Evolutionary conservation across 345 rosid genomes (phyloP).

Genomic region (Gynandropsis gynandra): DNA sequence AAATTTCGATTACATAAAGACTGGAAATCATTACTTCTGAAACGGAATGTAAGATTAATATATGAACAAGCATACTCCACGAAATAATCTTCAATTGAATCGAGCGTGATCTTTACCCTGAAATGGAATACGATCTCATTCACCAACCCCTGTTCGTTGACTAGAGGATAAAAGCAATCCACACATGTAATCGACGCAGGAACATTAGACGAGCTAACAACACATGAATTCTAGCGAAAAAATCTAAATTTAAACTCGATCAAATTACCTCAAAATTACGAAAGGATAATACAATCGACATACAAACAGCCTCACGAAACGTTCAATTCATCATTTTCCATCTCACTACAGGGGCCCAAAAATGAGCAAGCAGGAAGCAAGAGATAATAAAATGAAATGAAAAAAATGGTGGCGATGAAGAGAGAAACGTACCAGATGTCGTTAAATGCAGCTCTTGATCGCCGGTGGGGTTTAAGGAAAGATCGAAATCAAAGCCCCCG

Average conservation of each 20-base stretch:
- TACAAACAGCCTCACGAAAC: neutral
- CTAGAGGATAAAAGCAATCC: neutral
- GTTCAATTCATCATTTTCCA: too few species aligned
- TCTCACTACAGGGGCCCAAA: too few species aligned
- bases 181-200: neutral
- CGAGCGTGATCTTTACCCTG: too few species aligned
- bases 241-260: neutral
- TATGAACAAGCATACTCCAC: too few species aligned
- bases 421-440: conserved; percentile 2
- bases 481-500: neutral
- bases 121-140: neutral
- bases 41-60: neutral
- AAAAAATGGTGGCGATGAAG: neutral
- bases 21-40: neutral
- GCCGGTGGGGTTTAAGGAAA: conserved; percentile 10
- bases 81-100: too few species aligned
- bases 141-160: neutral
- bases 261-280: conserved; percentile 1
- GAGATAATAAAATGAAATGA: neutral
- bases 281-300: neutral
- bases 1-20: neutral
- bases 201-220: neutral
- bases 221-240: neutral
- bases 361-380: neutral
- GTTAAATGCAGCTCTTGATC: neutral